A percentile compares a stretch with the other conserved stretches of the same genome.
phyloP scores from a whole-genome alignment of 768 basidiomycete genomes.

The Gyrodon lividus region DNA sequence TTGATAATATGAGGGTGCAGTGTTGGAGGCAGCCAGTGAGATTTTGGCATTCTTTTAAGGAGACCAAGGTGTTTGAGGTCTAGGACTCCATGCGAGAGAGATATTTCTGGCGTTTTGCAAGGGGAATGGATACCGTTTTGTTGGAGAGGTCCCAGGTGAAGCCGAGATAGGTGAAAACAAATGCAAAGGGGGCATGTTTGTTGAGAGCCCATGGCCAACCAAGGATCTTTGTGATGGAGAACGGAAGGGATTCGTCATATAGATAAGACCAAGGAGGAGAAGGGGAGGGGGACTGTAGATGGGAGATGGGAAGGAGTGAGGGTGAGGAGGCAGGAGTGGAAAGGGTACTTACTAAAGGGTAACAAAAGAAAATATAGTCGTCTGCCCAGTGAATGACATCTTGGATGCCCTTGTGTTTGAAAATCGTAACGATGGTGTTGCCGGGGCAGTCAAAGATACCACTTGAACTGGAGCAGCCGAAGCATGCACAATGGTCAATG shows the following conservation, averaged over 20 bases:
- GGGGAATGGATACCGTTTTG: slow-evolving; percentile 33
- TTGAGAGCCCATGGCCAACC: slow-evolving; percentile 38
- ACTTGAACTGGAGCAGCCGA: slow-evolving; percentile 27
- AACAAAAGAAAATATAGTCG: slow-evolving; percentile 24
- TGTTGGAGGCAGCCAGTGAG: slow-evolving; percentile 38
- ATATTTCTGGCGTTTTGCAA: slow-evolving; percentile 31
- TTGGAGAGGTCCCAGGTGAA: slow-evolving; percentile 35
- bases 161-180: slow-evolving; percentile 35
- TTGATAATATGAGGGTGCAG: slow-evolving; percentile 30
- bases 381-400: slow-evolving; percentile 37
- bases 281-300: neutral
- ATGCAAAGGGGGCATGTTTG: slow-evolving; percentile 29
- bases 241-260: slow-evolving; percentile 25
- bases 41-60: slow-evolving; percentile 21
- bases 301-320: too few relatives aligned
- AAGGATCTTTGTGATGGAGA: slow-evolving; percentile 16
- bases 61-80: slow-evolving; percentile 3
- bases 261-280: neutral
- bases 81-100: slow-evolving; percentile 21
- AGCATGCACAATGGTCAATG: slow-evolving; percentile 14
- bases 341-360: neutral
- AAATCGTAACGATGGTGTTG: slow-evolving; percentile 30
- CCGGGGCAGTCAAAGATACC: slow-evolving; percentile 33
- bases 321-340: too few relatives aligned
- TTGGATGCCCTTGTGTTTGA: slow-evolving; percentile 9